phyloP scores from a whole-genome alignment of 257 asterid genomes.

The Solanum bulbocastanum region DNA sequence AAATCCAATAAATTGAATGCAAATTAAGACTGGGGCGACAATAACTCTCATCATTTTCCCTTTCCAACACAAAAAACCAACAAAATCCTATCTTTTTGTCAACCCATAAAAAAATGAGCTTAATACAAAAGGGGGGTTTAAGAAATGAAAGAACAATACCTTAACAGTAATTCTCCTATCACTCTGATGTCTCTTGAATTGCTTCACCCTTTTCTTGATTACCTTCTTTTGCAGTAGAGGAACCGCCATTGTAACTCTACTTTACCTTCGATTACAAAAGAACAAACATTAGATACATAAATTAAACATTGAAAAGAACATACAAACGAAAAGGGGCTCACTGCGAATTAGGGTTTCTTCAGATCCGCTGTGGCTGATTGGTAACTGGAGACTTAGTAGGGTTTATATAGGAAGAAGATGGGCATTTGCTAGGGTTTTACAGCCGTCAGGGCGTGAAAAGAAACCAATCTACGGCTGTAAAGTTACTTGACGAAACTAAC shows the following conservation, averaged over 20 bases:
- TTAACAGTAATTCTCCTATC: slow-evolving; percentile 39
- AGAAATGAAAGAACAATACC: slow-evolving; percentile 6
- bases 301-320: background rate
- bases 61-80: background rate
- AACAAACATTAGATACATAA: background rate
- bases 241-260: slow-evolving; percentile 26
- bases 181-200: slow-evolving; percentile 42
- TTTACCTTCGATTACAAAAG: background rate
- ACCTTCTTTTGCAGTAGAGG: slow-evolving; percentile 35
- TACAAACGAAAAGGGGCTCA: background rate
- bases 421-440: background rate
- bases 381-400: background rate
- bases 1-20: slow-evolving; percentile 5
- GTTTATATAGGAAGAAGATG: background rate
- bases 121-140: background rate
- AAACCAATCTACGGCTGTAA: background rate
- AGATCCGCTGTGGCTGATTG: background rate
- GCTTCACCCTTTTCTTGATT: slow-evolving; percentile 36
- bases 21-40: slow-evolving; percentile 48
- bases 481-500: background rate
- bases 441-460: background rate
- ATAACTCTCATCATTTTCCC: slow-evolving; percentile 22
- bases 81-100: background rate
- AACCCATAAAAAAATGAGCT: background rate
- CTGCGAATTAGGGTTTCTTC: background rate